Evolutionary conservation across 495 filamentous ascomycete genomes (phyloP), one percentile per base, ranked within the genome.

Genomic region (Aspergillus kassunensis): DNA sequence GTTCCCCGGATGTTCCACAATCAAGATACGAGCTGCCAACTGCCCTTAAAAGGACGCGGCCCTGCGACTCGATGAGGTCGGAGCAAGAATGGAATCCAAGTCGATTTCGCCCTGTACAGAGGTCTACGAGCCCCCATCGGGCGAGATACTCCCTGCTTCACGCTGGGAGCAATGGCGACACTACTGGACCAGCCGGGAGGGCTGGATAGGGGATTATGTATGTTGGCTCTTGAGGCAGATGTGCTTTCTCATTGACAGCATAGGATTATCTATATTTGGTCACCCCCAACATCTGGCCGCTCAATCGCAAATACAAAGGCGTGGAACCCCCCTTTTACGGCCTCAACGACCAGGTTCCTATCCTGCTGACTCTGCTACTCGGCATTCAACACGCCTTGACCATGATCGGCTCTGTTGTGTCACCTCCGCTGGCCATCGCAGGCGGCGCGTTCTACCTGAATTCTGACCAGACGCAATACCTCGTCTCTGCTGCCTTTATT

Each of bases 401-500:
- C 12, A 82, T 84, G 79, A 69, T 84, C 57, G 80, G 79, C 31
- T 79, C 80, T 12, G 54, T 67, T 1, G 73, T 84, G 46, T 87
- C 91, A 58, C 85, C 86, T 4, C 86, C 89, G 36, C 82, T 89
- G 12, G 84, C 92, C 54, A 83, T 91, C 59, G 79, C 92, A 51
- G 65, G 79, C 20, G 76, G 67, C 30, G 83, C 83, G 5, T 90
- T 86, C 37, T 86, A 89, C 53, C 67, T 92, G 2, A 56, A 63
- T 10, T 47, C 71, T 1, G 76, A 74, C 0, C 59, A 80, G 25
- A 79, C 81, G 24, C 85, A 88, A 64, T 90, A 95, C 66, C 78
- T 95, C 9, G 89, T 95, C 11, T 92, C 89, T 0, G 90, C 87
- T 3, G 85, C 88, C 0, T 72, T 93, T 56, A 91, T 95, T 57